Evolutionary conservation across 2,329 filamentous ascomycete genomes (phyloP).

Genomic region (Microsporum audouinii): DNA sequence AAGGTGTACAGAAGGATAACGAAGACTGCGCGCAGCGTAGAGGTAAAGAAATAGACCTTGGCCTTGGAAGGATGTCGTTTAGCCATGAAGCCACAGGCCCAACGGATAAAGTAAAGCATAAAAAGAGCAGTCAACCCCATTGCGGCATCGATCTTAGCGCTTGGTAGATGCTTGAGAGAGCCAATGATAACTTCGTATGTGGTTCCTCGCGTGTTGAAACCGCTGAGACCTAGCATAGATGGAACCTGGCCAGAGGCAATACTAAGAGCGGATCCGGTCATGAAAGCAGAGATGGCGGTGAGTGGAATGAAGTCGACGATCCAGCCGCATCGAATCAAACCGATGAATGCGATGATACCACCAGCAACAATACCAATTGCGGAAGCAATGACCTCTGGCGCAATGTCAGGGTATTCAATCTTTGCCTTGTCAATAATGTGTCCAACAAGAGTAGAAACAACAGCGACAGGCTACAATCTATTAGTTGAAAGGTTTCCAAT

Average conservation of each 20-base stretch:
- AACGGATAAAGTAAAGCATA: conserved; percentile 66
- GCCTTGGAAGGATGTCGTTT: conserved; percentile 57
- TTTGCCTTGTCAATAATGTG: conserved; percentile 60
- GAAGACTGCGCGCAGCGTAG: conserved; percentile 79
- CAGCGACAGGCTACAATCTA: conserved; percentile 65
- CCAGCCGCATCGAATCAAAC: conserved; percentile 70
- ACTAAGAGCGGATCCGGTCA: conserved; percentile 88
- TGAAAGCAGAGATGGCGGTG: conserved; percentile 83
- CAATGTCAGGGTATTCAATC: conserved; percentile 43
- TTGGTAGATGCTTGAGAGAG: conserved; percentile 59
- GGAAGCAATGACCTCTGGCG: conserved; percentile 58
- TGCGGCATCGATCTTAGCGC: conserved; percentile 63
- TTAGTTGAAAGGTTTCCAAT: conserved; percentile 8
- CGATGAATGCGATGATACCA: conserved; percentile 64
- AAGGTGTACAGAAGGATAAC: conserved; percentile 86
- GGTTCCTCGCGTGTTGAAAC: conserved; percentile 60
- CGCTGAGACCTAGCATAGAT: conserved; percentile 63
- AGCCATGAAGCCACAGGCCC: conserved; percentile 51
- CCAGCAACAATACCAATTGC: conserved; percentile 68
- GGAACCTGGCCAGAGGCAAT: conserved; percentile 79
- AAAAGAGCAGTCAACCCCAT: conserved; percentile 74
- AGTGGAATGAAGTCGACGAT: conserved; percentile 89
- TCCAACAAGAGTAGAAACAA: conserved; percentile 84
- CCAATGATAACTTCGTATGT: conserved; percentile 80
- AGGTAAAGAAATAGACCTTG: conserved; percentile 79